Conservation (phyloP, 305 asterid genomes). For the Fraxinus velutina region DNA sequence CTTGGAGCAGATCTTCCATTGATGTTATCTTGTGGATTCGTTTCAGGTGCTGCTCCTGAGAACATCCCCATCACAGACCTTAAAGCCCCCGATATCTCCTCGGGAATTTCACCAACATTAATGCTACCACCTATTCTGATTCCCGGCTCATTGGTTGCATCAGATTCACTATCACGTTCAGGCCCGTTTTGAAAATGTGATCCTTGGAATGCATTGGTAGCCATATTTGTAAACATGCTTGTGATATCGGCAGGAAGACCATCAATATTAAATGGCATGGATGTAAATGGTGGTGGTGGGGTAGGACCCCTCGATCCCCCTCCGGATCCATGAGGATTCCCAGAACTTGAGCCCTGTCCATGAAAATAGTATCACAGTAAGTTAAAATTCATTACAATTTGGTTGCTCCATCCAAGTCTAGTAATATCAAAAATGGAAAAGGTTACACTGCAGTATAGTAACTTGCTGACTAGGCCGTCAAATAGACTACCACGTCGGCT, state of each 20-base stretch:
- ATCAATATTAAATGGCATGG: slow-evolving; percentile 49
- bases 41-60: slow-evolving; percentile 42
- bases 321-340: slow-evolving; percentile 28
- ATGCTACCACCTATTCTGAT: slow-evolving; percentile 44
- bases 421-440: neutral
- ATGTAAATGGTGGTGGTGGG: slow-evolving; percentile 37
- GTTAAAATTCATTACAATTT: neutral
- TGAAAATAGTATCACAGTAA: neutral
- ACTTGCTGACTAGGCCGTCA: neutral
- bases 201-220: slow-evolving; percentile 38
- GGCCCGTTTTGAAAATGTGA: slow-evolving; percentile 37
- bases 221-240: slow-evolving; percentile 50
- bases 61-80: slow-evolving; percentile 80
- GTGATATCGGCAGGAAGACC: slow-evolving; percentile 44
- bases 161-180: slow-evolving; percentile 28
- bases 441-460: neutral
- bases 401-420: neutral
- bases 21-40: slow-evolving; percentile 37
- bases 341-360: slow-evolving; percentile 54
- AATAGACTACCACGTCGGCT: neutral
- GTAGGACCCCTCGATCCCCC: slow-evolving; percentile 42
- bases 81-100: slow-evolving; percentile 60
- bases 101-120: slow-evolving; percentile 50
- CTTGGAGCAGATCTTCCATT: slow-evolving; percentile 43
- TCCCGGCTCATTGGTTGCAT: slow-evolving; percentile 36